Base-by-base conservation (phyloP, 2,329 filamentous ascomycete species). In the Xylaria sp. region DNA sequence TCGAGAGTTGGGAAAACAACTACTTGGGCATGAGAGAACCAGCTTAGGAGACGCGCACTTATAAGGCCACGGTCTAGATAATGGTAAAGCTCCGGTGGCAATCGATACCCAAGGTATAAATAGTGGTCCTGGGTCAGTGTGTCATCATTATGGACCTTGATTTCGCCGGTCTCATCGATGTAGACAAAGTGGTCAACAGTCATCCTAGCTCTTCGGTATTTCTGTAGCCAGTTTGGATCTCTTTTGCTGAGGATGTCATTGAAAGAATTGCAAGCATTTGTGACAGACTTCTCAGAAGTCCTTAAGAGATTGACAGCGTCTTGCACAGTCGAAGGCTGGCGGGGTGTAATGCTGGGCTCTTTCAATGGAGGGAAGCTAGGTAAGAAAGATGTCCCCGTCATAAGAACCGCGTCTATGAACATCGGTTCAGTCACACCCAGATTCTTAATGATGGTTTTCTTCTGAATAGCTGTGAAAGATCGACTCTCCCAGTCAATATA, bases 41-140 rank as follows among this genome's bases (percentile, higher is more conserved):
- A 94, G 74, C 90, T 92, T 12, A 96, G 84, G 38, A 97, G 83
- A 50, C 92, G 87, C 23, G 92, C 84, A 28, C 92, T 88, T 67
- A 98, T 87, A 45, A 97, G 80, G 35, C 92, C 95, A 54, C 86
- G 89, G 61, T 92, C 93, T 52, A 97, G 83, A 75, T 98, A 98
- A 76, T 92, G 91, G 75, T 94, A 94, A 17, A 98, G 82, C 77
- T 99, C 95, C 42, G 93, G 88, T 0, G 95, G 93, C 4, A 99
- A 82, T 63, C 94, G 90, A 62, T 96, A 87, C n/a, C 93, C 93
- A 65, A 97, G 87, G 73, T 97, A 94, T 72, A 94, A 89, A 73
- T 96, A 92, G 68, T 95, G 89, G 74, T 98, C 94, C 47, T 85
- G 85, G 2, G 95, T 94, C 19, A 93, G 85, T 57, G 87, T 83